A percentile compares a stretch with the other conserved stretches of the same genome.
phyloP scores from a whole-genome alignment of 148 eudicot genomes.

The Fagopyrum tataricum region DNA sequence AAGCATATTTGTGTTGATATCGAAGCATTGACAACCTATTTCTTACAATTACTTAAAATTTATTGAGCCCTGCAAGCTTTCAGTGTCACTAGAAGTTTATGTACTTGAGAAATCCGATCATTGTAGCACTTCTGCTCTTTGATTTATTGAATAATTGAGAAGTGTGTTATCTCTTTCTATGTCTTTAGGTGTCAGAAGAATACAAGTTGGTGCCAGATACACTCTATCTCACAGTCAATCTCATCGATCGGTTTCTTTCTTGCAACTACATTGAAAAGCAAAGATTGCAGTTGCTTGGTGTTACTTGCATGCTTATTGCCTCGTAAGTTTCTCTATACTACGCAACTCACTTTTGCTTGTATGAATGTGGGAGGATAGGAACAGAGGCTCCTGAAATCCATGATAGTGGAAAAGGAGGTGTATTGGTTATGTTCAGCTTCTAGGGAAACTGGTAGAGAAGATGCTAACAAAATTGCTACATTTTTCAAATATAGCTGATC shows the following conservation, averaged over 20 bases:
- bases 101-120: neutral
- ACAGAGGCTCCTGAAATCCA: no score
- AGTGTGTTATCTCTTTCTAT: neutral
- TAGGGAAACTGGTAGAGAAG: neutral
- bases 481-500: neutral
- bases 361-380: no score
- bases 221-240: conserved; percentile 75
- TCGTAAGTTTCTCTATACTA: conserved; percentile 54
- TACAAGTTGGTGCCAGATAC: conserved; percentile 86
- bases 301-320: conserved; percentile 91
- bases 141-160: neutral
- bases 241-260: conserved; percentile 76
- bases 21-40: no score
- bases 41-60: no score
- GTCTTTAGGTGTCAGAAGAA: conserved; percentile 71
- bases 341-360: neutral
- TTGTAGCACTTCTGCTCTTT: neutral
- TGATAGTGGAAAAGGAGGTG: no score
- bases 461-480: neutral
- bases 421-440: no score
- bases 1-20: neutral
- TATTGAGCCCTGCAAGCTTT: neutral
- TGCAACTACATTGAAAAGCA: conserved; percentile 64
- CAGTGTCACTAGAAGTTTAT: neutral
- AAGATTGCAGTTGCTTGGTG: conserved; percentile 83